phyloP scores from a whole-genome alignment of 2,329 filamentous ascomycete genomes.

The Bertia moriformis region DNA sequence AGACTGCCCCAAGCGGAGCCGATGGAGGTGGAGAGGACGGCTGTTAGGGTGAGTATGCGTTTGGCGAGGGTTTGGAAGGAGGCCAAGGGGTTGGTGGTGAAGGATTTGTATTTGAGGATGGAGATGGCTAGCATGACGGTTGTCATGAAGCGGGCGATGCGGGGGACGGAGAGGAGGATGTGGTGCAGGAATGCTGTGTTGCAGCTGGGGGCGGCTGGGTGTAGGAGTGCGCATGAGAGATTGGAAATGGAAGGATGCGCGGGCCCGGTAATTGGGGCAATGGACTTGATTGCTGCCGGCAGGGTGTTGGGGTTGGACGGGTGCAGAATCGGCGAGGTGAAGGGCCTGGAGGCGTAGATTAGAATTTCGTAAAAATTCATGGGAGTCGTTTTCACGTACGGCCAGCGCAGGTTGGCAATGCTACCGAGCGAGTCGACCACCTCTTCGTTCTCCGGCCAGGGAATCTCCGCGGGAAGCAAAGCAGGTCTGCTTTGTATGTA shows the following conservation, averaged over 20 bases:
- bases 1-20: background rate
- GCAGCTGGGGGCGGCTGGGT: background rate
- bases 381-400: background rate
- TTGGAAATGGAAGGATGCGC: background rate
- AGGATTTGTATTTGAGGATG: background rate
- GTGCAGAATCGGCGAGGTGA: background rate
- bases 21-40: background rate
- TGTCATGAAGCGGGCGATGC: background rate
- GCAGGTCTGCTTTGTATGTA: background rate
- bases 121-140: background rate
- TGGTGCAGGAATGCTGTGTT: slow-evolving; percentile 1
- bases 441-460: background rate
- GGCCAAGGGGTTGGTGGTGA: background rate
- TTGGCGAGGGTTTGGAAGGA: background rate
- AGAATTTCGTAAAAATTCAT: background rate
- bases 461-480: background rate
- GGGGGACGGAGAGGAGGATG: background rate
- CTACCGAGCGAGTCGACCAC: background rate
- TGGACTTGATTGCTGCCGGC: background rate
- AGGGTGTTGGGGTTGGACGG: background rate
- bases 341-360: background rate
- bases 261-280: background rate
- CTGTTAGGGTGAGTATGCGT: background rate
- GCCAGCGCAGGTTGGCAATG: slow-evolving; percentile 1
- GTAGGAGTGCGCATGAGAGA: background rate